Conservation (phyloP, 768 basidiomycete genomes). For the Termitomyces sp. region DNA sequence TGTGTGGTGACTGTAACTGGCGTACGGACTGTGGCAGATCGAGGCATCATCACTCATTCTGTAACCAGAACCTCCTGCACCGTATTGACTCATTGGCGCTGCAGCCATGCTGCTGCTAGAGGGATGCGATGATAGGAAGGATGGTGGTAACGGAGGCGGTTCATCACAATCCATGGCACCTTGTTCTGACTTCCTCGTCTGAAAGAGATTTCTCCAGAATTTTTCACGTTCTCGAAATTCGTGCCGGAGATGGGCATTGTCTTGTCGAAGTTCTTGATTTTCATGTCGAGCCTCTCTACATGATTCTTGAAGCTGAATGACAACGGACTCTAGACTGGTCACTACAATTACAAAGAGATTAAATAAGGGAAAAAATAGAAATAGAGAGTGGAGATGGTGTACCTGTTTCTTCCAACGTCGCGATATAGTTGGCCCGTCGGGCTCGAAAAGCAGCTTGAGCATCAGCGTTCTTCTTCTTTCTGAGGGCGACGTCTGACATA, state of each 20-base stretch:
- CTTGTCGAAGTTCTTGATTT: slow-evolving; percentile 56
- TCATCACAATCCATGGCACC: slow-evolving; percentile 47
- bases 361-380: slow-evolving; percentile 10
- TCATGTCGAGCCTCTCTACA: slow-evolving; percentile 66
- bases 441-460: slow-evolving; percentile 85
- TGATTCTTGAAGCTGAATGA: slow-evolving; percentile 79
- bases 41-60: slow-evolving; percentile 44
- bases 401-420: slow-evolving; percentile 83
- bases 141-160: slow-evolving; percentile 44
- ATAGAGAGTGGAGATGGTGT: slow-evolving; percentile 5
- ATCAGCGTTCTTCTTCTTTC: slow-evolving; percentile 89
- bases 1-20: slow-evolving; percentile 43
- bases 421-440: slow-evolving; percentile 80
- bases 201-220: slow-evolving; percentile 67
- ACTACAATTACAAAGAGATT: slow-evolving; percentile 36
- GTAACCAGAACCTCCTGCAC: slow-evolving; percentile 40
- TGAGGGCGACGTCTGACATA: slow-evolving; percentile 63
- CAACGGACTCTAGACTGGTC: slow-evolving; percentile 81
- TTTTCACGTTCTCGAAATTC: slow-evolving; percentile 72
- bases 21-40: slow-evolving; percentile 42
- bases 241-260: slow-evolving; percentile 60
- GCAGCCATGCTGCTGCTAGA: slow-evolving; percentile 28
- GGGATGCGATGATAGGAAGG: slow-evolving; percentile 30
- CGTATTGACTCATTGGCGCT: slow-evolving; percentile 31
- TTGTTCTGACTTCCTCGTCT: slow-evolving; percentile 56